These are phyloP conservation scores for Globisporangium heterothallicum DNA, from an alignment of 352 stramenopile species.

Conservation along the genomic window DNA sequence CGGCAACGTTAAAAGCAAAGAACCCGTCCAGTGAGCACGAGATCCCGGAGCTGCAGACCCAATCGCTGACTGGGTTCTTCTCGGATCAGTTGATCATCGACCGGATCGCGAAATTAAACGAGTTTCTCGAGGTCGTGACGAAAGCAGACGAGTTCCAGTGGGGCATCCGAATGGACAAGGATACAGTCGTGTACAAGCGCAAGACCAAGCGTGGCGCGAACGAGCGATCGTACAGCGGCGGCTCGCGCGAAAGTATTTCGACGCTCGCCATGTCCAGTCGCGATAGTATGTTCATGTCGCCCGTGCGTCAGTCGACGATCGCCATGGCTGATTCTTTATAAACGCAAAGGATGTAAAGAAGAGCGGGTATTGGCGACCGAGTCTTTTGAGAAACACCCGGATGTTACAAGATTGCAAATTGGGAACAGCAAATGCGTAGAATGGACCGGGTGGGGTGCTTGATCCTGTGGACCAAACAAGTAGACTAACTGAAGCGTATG, in stretches of 20 bases:
- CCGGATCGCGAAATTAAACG: constrained; percentile 81
- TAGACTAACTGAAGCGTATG: not conserved
- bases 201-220: constrained; percentile 61
- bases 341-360: not conserved
- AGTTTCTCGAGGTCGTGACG: constrained; percentile 82
- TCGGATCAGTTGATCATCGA: constrained; percentile 84
- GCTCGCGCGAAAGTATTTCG: constrained; percentile 73
- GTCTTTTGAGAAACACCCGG: not conserved
- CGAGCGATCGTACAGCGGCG: constrained; percentile 60
- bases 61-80: constrained; percentile 78
- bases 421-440: too few relatives aligned
- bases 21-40: constrained; percentile 68
- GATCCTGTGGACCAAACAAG: not conserved
- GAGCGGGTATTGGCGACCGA: not conserved
- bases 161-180: constrained; percentile 88
- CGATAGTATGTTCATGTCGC: constrained; percentile 72
- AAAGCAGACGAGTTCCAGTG: constrained; percentile 85
- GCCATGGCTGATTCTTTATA: constrained; percentile 38
- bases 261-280: constrained; percentile 66
- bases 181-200: constrained; percentile 87
- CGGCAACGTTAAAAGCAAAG: constrained; percentile 75
- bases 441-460: too few relatives aligned
- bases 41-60: constrained; percentile 79
- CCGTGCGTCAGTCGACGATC: constrained; percentile 65
- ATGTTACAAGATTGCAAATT: too few relatives aligned